These are phyloP conservation scores for Tetracentron sinense DNA, from an alignment of 164 flowering plant species.

Conservation along the genomic window DNA sequence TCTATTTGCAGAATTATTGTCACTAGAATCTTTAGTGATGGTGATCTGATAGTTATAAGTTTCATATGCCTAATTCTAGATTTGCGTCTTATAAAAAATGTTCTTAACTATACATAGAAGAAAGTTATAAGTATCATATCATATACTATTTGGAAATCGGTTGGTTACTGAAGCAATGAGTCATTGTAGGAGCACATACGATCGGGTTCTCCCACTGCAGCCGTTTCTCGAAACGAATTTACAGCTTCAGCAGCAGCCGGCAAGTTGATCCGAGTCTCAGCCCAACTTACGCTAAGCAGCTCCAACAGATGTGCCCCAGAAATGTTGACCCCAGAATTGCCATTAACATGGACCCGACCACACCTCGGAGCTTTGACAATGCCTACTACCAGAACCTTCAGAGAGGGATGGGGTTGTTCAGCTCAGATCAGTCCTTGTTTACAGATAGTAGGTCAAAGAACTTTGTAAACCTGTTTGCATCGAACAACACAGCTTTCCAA, in stretches of 20 bases:
- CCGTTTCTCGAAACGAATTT: slow-evolving; percentile 37
- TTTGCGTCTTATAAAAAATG: too few species aligned
- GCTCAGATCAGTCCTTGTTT: slow-evolving; percentile 36
- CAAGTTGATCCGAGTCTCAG: slow-evolving; percentile 36
- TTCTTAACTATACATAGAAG: too few species aligned
- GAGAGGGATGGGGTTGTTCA: slow-evolving; percentile 29
- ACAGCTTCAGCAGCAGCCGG: slow-evolving; percentile 20
- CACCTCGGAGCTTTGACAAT: slow-evolving; percentile 29
- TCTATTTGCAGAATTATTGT: too few species aligned
- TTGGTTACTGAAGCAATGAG: not conserved
- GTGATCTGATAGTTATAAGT: too few species aligned
- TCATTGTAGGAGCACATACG: slow-evolving; percentile 34
- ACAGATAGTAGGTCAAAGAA: slow-evolving; percentile 30
- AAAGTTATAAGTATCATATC: too few species aligned
- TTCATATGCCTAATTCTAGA: too few species aligned
- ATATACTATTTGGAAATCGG: not conserved
- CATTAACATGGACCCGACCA: slow-evolving; percentile 41
- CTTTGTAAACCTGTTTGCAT: slow-evolving; percentile 32
- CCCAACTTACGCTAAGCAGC: slow-evolving; percentile 29
- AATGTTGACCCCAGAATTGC: slow-evolving; percentile 41
- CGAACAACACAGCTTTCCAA: slow-evolving; percentile 25
- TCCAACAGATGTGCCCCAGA: slow-evolving; percentile 36
- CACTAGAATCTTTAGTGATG: too few species aligned
- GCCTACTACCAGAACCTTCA: slow-evolving; percentile 30
- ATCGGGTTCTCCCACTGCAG: slow-evolving; percentile 50